These are phyloP conservation scores for Magnolia changhungtana DNA, from an alignment of 164 flowering plant species.

Conservation along the genomic window DNA sequence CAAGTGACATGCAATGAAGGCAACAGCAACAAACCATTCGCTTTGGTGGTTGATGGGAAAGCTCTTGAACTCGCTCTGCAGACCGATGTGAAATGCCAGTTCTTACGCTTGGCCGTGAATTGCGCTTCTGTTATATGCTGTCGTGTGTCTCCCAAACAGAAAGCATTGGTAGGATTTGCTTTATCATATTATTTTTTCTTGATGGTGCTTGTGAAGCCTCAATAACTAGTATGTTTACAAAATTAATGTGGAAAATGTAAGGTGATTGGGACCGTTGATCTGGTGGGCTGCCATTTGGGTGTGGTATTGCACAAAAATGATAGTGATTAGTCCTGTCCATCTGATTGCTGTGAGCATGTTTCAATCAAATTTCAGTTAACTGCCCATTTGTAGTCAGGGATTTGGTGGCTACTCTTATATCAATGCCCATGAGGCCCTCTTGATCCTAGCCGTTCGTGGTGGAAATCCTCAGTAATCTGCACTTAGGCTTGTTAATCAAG, in stretches of 20 bases:
- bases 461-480: no score
- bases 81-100: slow-evolving; percentile 42
- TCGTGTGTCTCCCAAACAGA: slow-evolving; percentile 71
- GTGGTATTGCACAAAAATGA: no score
- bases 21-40: slow-evolving; percentile 34
- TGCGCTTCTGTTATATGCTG: slow-evolving; percentile 75
- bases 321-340: no score
- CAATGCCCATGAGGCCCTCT: no score
- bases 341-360: no score
- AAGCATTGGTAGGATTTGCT: slow-evolving; percentile 49
- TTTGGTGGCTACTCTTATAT: no score
- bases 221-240: not conserved
- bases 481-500: no score
- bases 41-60: slow-evolving; percentile 61
- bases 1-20: slow-evolving; percentile 20
- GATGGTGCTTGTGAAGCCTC: not conserved
- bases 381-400: no score
- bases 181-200: not conserved
- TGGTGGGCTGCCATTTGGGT: not conserved
- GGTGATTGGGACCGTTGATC: not conserved
- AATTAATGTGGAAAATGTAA: not conserved
- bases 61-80: slow-evolving; percentile 44
- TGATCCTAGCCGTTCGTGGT: no score
- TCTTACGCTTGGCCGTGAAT: slow-evolving; percentile 48
- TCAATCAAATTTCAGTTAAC: no score